phyloP scores from a whole-genome alignment of 1,139 yeast genomes.

The Nakaseomyces nivariensis region DNA sequence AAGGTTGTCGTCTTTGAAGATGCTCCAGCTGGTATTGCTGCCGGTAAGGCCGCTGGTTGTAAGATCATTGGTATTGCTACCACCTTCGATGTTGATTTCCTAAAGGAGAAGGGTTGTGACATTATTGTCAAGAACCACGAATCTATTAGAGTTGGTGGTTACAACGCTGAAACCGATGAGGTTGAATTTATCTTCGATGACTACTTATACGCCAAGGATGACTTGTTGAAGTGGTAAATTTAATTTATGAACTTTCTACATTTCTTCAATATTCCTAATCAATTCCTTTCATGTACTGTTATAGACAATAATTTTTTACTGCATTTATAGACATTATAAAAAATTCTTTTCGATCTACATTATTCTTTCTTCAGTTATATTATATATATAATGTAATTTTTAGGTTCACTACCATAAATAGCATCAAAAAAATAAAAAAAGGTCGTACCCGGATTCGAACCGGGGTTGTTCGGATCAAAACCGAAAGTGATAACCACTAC shows the following conservation, averaged over 20 bases:
- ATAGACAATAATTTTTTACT: background rate
- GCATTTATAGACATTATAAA: background rate
- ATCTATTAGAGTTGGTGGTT: constrained; percentile 34
- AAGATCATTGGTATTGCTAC: constrained; percentile 75
- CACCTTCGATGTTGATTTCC: constrained; percentile 59
- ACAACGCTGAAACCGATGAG: constrained; percentile 29
- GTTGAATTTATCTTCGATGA: constrained; percentile 30
- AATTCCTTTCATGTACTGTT: background rate
- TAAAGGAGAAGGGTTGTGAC: constrained; percentile 68
- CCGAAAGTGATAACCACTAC: constrained; percentile 62
- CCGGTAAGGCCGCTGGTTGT: constrained; percentile 82
- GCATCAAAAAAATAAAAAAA: constrained; percentile 28
- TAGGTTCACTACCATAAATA: background rate
- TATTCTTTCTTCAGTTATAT: background rate
- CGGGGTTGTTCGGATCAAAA: constrained; percentile 81
- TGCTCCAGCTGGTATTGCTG: constrained; percentile 79
- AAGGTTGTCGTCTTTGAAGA: constrained; percentile 68
- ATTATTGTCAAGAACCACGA: constrained; percentile 67
- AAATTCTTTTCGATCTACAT: background rate
- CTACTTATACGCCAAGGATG: constrained; percentile 31
- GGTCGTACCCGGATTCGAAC: constrained; percentile 95
- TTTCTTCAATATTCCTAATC: background rate
- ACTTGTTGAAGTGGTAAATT: constrained; percentile 26
- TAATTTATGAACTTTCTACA: background rate
- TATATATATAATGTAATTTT: too few species aligned